Percentiles rank a stretch among this genome's conserved stretches.
Evolutionary conservation across 2,329 filamentous ascomycete species (phyloP).

Genomic region (Neoscytalidium dimidiatum): DNA sequence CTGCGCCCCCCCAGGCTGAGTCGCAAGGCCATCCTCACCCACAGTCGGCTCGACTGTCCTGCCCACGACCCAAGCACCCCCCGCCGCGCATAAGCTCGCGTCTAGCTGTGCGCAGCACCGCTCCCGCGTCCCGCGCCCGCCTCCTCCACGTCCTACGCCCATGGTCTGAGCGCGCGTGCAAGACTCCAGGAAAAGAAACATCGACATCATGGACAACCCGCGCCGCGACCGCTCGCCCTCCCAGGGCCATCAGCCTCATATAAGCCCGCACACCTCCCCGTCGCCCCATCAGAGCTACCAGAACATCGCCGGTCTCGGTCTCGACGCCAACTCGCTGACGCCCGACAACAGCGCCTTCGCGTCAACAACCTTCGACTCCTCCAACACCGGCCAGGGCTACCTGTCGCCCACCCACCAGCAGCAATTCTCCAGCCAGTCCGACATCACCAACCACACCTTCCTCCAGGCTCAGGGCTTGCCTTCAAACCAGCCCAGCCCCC

Average conservation of each 20-base stretch:
- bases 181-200: constrained; percentile 34
- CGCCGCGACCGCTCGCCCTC: constrained; percentile 65
- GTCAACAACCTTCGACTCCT: constrained; percentile 28
- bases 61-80: constrained; percentile 3
- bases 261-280: constrained; percentile 69
- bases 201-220: constrained; percentile 53
- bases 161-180: constrained; percentile 31
- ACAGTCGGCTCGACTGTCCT: constrained; percentile 10
- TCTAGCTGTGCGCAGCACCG: constrained; percentile 13
- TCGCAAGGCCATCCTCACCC: constrained; percentile 20
- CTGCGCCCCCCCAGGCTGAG: constrained; percentile 22
- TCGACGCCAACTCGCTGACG: constrained; percentile 51
- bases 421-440: constrained; percentile 43
- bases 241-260: constrained; percentile 59
- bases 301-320: constrained; percentile 60
- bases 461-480: constrained; percentile 43
- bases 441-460: constrained; percentile 45
- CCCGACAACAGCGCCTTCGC: constrained; percentile 27
- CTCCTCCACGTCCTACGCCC: constrained; percentile 22
- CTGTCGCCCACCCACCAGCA: constrained; percentile 47
- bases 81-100: constrained; percentile 18
- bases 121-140: constrained; percentile 19
- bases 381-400: constrained; percentile 47
- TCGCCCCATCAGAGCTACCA: constrained; percentile 59
- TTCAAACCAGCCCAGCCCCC: constrained; percentile 57